Evolutionary conservation across 148 eudicot genomes (phyloP), one percentile per base, ranked within the genome.

Genomic region (Dysphania ambrosioides): DNA sequence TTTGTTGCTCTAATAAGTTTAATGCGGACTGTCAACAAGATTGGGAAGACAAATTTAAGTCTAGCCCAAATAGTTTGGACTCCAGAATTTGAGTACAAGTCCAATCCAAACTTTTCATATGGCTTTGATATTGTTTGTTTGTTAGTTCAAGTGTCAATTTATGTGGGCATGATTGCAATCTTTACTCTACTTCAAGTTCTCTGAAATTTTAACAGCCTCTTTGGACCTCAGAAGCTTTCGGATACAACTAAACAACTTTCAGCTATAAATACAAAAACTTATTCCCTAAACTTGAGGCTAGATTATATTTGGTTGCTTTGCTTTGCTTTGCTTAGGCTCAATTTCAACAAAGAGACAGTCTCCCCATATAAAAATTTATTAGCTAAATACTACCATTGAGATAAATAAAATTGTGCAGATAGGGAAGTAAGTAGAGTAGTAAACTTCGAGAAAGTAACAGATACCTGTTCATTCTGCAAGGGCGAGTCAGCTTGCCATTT

Each of bases 391-490:
- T 16, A n/a, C 21, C 49, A 51, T 15, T 34, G 9, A 57, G 24
- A 74, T 9, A n/a, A 49, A 61, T 36, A 68, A 58, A 68, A 27
- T 40, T 62, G 41, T 26, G 55, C 53, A 31, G 41, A 53, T 44
- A 70, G 24, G 6, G 55, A 58, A 19, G 44, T n/a, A n/a, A n/a
- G n/a, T n/a, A n/a, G n/a, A n/a, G n/a, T n/a, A n/a, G n/a, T n/a
- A 64, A 31, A 49, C 36, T 30, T 36, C 30, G n/a, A 31, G 11
- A n/a, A 27, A 66, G 35, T 9, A 42, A 18, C 18, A 29, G 34
- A 63, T 31, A 84, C 99, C 97, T 85, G 97, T 65, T 92, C 96
- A 86, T 71, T 90, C 66, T 85, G 89, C 72, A 85, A 77, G 71
- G 82, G 72, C 61, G 88, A 83, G 73, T 90, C 96, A 76, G 78